Evolutionary conservation across 2,329 filamentous ascomycete genomes (phyloP).

Genomic region (Endocalyx cinctus): DNA sequence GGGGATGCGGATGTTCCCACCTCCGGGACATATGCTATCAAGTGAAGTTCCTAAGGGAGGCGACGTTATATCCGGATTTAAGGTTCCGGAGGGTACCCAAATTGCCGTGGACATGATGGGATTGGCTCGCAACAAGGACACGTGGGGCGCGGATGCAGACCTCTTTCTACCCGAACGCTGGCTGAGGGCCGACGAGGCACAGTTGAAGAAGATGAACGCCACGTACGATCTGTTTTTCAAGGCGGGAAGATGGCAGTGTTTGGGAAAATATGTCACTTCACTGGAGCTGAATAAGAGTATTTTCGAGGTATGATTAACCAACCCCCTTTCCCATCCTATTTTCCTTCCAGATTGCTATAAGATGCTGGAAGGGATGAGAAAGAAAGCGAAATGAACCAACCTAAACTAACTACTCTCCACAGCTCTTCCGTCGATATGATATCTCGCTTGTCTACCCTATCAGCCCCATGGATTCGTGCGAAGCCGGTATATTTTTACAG

Average conservation of each 20-base stretch:
- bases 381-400: too few species aligned
- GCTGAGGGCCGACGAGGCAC: constrained; percentile 8
- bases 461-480: too few species aligned
- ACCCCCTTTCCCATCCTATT: too few species aligned
- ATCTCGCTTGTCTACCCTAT: too few species aligned
- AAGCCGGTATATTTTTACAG: too few species aligned
- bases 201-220: constrained; percentile 8
- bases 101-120: constrained; percentile 7
- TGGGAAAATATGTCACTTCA: constrained; percentile 9
- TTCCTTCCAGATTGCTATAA: too few species aligned
- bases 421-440: too few species aligned
- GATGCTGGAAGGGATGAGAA: too few species aligned
- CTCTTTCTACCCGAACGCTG: constrained; percentile 15
- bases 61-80: constrained; percentile 6
- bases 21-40: constrained; percentile 16
- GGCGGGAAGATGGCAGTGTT: constrained; percentile 10
- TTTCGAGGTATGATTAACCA: constrained; percentile 13
- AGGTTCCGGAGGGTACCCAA: constrained; percentile 7
- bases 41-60: constrained; percentile 11
- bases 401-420: too few species aligned
- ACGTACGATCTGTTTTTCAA: constrained; percentile 8
- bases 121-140: constrained; percentile 7
- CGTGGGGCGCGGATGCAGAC: constrained; percentile 9
- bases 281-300: constrained; percentile 7
- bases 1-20: constrained; percentile 31